phyloP scores from a whole-genome alignment of 805 yeast species.

The Saturnispora dispora region DNA sequence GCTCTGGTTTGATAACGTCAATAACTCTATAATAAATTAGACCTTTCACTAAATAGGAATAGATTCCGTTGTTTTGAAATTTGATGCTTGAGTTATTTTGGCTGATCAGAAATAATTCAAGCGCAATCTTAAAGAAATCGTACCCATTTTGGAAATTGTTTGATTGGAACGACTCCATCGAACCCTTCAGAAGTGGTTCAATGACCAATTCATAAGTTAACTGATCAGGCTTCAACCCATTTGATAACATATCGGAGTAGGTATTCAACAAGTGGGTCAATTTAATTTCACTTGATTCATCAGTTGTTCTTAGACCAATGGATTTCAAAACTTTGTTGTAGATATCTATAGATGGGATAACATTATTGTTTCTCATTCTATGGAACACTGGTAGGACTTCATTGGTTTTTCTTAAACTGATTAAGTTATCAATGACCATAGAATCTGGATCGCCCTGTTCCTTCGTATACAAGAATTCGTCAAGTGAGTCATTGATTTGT shows the following conservation, averaged over 20 bases:
- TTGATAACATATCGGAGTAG: constrained; percentile 55
- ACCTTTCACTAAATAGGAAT: constrained; percentile 20
- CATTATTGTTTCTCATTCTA: constrained; percentile 25
- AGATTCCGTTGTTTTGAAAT: constrained; percentile 14
- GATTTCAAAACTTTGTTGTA: constrained; percentile 51
- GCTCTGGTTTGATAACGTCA: constrained; percentile 12
- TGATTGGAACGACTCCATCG: constrained; percentile 32
- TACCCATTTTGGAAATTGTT: constrained; percentile 32
- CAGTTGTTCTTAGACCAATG: constrained; percentile 41
- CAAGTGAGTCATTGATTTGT: constrained; percentile 2
- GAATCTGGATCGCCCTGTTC: constrained; percentile 8
- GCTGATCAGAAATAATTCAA: constrained; percentile 33
- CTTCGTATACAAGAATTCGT: constrained; percentile 4
- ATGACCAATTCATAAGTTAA: constrained; percentile 47
- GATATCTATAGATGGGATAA: constrained; percentile 41
- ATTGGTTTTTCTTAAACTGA: constrained; percentile 20
- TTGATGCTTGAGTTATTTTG: constrained; percentile 16
- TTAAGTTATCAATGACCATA: constrained; percentile 18
- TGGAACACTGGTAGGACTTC: constrained; percentile 28
- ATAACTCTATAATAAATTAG: constrained; percentile 20
- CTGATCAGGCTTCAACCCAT: constrained; percentile 45
- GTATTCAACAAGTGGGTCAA: constrained; percentile 55
- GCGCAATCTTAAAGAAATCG: constrained; percentile 42
- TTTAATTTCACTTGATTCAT: constrained; percentile 47
- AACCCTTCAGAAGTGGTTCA: constrained; percentile 40